phyloP scores from a whole-genome alignment of 106 monocot genomes.

The Dendrobium huoshanense region DNA sequence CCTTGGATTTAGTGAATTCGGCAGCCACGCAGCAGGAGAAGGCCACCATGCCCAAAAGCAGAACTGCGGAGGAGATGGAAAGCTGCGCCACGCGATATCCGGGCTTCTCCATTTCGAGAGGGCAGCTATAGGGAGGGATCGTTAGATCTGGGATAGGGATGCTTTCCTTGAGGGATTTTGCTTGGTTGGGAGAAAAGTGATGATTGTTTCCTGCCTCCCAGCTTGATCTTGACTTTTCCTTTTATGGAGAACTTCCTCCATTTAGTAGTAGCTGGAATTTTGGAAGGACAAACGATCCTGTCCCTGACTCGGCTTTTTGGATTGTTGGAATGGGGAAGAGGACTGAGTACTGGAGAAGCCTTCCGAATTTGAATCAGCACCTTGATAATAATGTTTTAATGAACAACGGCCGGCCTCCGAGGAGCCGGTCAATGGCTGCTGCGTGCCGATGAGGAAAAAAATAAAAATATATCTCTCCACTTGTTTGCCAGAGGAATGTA shows the following conservation, averaged over 20 bases:
- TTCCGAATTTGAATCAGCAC: not conserved
- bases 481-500: too few species aligned
- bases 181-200: not conserved
- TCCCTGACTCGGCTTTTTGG: not conserved
- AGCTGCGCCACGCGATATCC: not conserved
- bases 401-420: not conserved
- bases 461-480: too few species aligned
- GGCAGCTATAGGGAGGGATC: too few species aligned
- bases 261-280: not conserved
- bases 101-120: slow-evolving; percentile 15
- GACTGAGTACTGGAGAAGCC: not conserved
- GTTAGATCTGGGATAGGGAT: not conserved
- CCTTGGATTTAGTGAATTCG: slow-evolving; percentile 61
- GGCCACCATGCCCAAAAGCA: slow-evolving; percentile 34
- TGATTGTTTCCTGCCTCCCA: slow-evolving; percentile 1
- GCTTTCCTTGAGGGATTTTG: not conserved
- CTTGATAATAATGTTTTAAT: not conserved
- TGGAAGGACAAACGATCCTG: not conserved
- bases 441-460: not conserved
- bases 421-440: not conserved
- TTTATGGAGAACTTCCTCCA: not conserved
- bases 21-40: slow-evolving; percentile 67
- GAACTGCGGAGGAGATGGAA: slow-evolving; percentile 13
- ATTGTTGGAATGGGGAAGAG: not conserved
- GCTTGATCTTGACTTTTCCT: not conserved